A percentile compares a stretch with the other conserved stretches of the same genome.
These are phyloP conservation scores for Diplogelasinospora grovesii DNA, from an alignment of 495 filamentous ascomycete species.

Conservation along the genomic window DNA sequence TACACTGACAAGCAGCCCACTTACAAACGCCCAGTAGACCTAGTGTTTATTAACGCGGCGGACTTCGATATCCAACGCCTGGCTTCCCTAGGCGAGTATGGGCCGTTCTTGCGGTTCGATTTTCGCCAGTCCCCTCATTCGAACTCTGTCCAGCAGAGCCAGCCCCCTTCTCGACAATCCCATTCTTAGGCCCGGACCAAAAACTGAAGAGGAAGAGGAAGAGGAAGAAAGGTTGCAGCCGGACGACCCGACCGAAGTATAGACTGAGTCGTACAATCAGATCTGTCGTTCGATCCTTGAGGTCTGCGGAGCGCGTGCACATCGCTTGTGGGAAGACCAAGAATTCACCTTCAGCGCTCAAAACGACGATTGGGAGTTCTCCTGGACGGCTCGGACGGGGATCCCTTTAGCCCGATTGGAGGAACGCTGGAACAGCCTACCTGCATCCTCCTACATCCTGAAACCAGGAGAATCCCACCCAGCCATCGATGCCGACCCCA, in stretches of 20 bases:
- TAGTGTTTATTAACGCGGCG: no score
- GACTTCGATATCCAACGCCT: background rate
- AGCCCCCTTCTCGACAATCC: background rate
- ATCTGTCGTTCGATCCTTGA: constrained; percentile 1
- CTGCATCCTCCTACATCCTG: no score
- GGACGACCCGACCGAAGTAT: background rate
- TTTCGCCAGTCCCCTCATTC: background rate
- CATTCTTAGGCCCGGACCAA: no score
- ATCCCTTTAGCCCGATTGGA: constrained; percentile 6
- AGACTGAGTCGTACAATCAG: constrained; percentile 6
- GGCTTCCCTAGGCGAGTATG: background rate
- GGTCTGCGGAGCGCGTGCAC: background rate
- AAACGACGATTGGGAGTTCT: constrained; percentile 4
- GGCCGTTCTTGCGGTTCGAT: background rate
- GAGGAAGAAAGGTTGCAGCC: constrained; percentile 1
- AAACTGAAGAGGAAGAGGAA: no score
- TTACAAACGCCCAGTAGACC: no score
- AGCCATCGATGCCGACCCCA: no score
- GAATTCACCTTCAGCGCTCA: constrained; percentile 4
- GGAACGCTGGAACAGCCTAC: constrained; percentile 6
- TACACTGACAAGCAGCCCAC: no score
- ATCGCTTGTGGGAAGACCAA: background rate
- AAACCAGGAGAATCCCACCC: no score
- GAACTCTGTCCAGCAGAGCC: background rate
- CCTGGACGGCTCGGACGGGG: constrained; percentile 2